These are phyloP conservation scores for Fusarium avenaceum DNA, from an alignment of 2,329 filamentous ascomycete genomes.

Conservation along the genomic window DNA sequence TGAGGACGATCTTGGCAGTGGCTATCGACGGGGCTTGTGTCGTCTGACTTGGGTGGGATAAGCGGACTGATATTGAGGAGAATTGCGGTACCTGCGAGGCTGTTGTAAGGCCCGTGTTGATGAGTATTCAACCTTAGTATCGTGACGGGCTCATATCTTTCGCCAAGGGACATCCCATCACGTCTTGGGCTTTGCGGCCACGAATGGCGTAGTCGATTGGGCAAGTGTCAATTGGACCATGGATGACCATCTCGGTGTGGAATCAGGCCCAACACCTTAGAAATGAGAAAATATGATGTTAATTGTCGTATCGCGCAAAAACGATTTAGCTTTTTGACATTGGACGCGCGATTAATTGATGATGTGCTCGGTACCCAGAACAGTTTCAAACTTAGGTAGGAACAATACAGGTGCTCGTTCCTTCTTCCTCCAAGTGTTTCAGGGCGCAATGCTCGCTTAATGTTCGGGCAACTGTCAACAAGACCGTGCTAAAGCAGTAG, in stretches of 20 bases:
- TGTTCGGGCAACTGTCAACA: conserved; percentile 16
- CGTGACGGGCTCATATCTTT: conserved; percentile 2
- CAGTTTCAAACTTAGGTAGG: not conserved
- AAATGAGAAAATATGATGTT: not conserved
- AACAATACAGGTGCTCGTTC: conserved; percentile 14
- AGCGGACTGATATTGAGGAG: conserved; percentile 1
- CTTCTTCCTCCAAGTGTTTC: conserved; percentile 22
- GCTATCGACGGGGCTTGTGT: conserved; percentile 7
- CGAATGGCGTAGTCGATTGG: conserved; percentile 7
- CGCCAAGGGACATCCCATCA: conserved; percentile 15
- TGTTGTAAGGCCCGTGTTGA: conserved; percentile 24
- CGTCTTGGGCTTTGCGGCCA: conserved; percentile 4
- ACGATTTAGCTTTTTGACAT: not conserved
- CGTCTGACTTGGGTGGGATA: conserved; percentile 10
- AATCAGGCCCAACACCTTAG: conserved; percentile 6
- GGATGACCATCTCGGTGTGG: not conserved
- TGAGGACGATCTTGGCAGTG: conserved; percentile 16
- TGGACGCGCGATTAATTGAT: not conserved
- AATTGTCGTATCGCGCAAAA: conserved; percentile 9
- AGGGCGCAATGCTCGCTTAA: conserved; percentile 39
- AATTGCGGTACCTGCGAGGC: conserved; percentile 8
- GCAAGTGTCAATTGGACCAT: conserved; percentile 3
- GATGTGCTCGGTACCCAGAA: not conserved
- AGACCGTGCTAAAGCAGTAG: too few species aligned
- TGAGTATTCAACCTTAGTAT: not conserved